Conservation (phyloP, 139 green algal genomes). For the Coelastrella sp. region DNA sequence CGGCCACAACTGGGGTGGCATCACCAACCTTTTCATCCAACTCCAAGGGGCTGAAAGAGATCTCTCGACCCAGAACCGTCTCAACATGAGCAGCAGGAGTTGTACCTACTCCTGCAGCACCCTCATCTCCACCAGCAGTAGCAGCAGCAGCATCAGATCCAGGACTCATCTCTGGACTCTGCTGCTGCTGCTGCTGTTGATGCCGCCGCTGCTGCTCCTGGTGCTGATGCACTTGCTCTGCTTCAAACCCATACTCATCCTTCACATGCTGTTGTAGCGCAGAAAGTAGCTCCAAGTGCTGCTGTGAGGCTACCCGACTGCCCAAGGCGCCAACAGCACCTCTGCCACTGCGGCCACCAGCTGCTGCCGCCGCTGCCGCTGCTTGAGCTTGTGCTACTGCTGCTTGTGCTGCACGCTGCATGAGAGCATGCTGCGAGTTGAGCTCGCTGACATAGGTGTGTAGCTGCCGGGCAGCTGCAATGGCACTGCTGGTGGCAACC, state of each 20-base stretch:
- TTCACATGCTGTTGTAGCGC: neutral
- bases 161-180: conserved; percentile 1
- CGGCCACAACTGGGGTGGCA: neutral
- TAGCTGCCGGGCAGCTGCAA: conserved; percentile 53
- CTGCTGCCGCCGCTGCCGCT: neutral
- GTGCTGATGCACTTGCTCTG: neutral
- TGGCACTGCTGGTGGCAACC: conserved; percentile 41
- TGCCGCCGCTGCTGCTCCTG: neutral
- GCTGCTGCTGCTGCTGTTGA: conserved; percentile 2
- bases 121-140: neutral
- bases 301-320: neutral
- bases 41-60: neutral
- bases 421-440: conserved; percentile 54
- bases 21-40: neutral
- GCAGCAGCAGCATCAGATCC: conserved; percentile 12
- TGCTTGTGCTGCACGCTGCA: conserved; percentile 13
- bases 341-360: neutral
- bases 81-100: neutral
- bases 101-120: neutral
- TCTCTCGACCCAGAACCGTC: neutral
- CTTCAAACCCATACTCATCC: neutral
- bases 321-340: neutral
- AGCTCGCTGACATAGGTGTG: conserved; percentile 60
- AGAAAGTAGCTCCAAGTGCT: neutral
- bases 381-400: conserved; percentile 1